Conservation (phyloP, 2,329 filamentous ascomycete species). For the Aureobasidium sp. region DNA sequence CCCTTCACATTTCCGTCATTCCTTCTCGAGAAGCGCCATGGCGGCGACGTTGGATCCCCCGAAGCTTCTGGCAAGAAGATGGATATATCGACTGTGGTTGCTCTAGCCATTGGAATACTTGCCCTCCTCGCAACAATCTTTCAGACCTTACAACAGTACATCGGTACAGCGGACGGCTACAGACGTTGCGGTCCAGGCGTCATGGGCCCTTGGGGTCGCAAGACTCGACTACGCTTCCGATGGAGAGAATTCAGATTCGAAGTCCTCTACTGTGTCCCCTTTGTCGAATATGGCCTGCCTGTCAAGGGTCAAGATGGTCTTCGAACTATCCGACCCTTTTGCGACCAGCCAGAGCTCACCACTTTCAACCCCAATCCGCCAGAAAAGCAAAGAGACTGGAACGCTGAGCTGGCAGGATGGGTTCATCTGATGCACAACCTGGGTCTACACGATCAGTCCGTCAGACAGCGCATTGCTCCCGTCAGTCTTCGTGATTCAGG, state of each 20-base stretch:
- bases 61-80: not conserved
- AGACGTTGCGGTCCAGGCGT: not conserved
- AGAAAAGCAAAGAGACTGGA: conserved; percentile 5
- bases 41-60: not conserved
- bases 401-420: conserved; percentile 8
- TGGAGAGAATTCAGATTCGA: conserved; percentile 12
- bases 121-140: conserved; percentile 1
- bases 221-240: conserved; percentile 1
- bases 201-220: conserved; percentile 7
- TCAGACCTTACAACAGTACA: conserved; percentile 3
- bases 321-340: not conserved
- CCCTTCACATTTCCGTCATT: not conserved
- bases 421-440: conserved; percentile 11
- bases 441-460: conserved; percentile 2
- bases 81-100: not conserved
- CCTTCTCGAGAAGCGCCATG: not conserved
- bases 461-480: not conserved
- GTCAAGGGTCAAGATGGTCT: not conserved
- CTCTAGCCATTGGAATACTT: not conserved
- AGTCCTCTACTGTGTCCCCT: conserved; percentile 4
- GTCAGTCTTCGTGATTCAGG: not conserved
- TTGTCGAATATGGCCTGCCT: not conserved
- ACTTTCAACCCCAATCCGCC: conserved; percentile 10
- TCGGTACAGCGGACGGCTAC: conserved; percentile 6
- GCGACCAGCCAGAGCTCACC: conserved; percentile 4